Evolutionary conservation across 805 yeast genomes (phyloP), one percentile per base, ranked within the genome.

Genomic region (Candida ovalis): DNA sequence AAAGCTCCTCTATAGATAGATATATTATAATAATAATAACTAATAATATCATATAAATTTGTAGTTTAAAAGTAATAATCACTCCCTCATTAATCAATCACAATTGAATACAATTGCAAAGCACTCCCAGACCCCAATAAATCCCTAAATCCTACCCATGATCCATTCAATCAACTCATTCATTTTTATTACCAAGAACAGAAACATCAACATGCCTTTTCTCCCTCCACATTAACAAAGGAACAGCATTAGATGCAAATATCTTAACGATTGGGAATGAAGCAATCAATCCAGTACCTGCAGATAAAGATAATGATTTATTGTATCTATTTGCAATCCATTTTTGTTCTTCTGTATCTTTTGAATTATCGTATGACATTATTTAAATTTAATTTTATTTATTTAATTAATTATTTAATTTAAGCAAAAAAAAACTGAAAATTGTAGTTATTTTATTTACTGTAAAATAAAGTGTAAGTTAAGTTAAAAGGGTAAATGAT

Each of bases 221-320:
- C 44, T 71, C 72, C 50, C 76, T 68, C 62, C 72, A 74, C 62
- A 78, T 76, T 57, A 81, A 56, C 42, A 81, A 62, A 10, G 86
- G 86, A 38, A 81, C 75, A 28, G 82, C 81, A 62, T 81, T 81
- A 12, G 85, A 78, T 3, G 80, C 75, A 62, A 81, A 78, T 41
- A 80, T 68, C 60, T 80, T 79, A 48, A 74, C 73, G 27, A 77
- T 73, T 18, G 86, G 85, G 58, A 78, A 76, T 13, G 85, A 79
- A 15, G 82, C 80, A 39, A 78, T 59, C 52, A 81, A 64, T 3
- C 85, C 85, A 45, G 78, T 78, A 43, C 80, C 53, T 7, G 85
- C 84, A 13, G 82, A 78, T 43, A 81, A 62, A 3, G 82, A 84
- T 6, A 84, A 83, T 49, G 67, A 69, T 32, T 74, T 68, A 47